phyloP scores from a whole-genome alignment of 2,329 filamentous ascomycete species.

The Hypoxylon sp. region DNA sequence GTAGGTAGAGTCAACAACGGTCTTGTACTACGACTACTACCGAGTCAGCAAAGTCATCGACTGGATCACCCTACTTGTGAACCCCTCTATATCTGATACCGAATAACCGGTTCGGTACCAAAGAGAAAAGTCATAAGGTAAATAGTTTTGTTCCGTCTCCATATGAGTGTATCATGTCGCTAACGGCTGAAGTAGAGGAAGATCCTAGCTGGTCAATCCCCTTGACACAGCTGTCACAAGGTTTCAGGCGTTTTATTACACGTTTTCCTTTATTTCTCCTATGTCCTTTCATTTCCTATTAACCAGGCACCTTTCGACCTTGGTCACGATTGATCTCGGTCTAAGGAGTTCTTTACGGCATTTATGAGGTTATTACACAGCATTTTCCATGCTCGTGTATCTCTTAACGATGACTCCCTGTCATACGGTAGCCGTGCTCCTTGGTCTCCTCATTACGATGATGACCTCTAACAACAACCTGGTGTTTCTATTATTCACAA shows the following conservation, averaged over 20 bases:
- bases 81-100: neutral
- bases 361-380: neutral
- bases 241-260: neutral
- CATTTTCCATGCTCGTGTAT: too few relatives aligned
- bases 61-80: neutral
- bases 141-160: neutral
- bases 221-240: neutral
- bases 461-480: too few relatives aligned
- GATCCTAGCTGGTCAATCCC: neutral
- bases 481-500: too few relatives aligned
- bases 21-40: too few relatives aligned
- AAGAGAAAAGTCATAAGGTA: neutral
- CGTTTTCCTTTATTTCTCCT: neutral
- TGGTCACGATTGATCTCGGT: neutral
- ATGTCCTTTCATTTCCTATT: neutral
- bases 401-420: too few relatives aligned
- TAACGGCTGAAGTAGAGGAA: neutral
- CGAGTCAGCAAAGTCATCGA: neutral
- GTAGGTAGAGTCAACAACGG: too few relatives aligned
- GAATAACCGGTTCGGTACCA: neutral
- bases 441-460: too few relatives aligned
- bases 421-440: too few relatives aligned
- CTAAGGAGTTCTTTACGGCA: neutral
- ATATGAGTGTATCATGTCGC: neutral
- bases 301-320: neutral